phyloP scores from a whole-genome alignment of 2,329 filamentous ascomycete species.

The Fulvia fulva region DNA sequence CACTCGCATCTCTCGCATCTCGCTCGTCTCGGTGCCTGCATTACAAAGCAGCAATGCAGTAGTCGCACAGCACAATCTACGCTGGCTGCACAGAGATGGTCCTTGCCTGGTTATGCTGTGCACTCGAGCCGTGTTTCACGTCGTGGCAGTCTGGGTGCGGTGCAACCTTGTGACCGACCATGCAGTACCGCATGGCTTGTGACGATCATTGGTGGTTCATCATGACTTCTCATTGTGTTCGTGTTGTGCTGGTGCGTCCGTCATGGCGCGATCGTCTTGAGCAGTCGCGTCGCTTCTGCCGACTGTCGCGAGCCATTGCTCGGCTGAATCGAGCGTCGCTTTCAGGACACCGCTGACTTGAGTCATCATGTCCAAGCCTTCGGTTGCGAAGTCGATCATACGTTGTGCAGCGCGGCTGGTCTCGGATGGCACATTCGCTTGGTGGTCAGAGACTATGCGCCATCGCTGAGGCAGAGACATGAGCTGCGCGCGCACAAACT shows the following conservation, averaged over 20 bases:
- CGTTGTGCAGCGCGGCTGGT: conserved; percentile 62
- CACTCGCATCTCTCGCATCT: too few species aligned
- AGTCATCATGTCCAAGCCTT: conserved; percentile 89
- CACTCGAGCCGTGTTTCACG: background rate
- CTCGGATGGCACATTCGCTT: conserved; percentile 35
- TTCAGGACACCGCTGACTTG: conserved; percentile 86
- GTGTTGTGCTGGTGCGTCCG: conserved; percentile 8
- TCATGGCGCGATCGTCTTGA: conserved; percentile 8
- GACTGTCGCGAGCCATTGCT: conserved; percentile 73
- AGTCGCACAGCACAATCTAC: background rate
- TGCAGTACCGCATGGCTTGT: background rate
- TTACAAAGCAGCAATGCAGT: background rate
- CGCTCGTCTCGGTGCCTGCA: background rate
- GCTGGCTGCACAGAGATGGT: background rate
- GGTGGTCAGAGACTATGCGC: conserved; percentile 58
- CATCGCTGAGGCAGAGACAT: conserved; percentile 81
- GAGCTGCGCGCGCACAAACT: conserved; percentile 78
- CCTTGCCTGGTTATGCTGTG: background rate
- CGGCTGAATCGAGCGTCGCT: conserved; percentile 83
- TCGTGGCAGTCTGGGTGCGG: background rate
- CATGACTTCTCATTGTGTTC: conserved; percentile 16
- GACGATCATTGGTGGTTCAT: background rate
- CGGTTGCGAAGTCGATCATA: conserved; percentile 79
- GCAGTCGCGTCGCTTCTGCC: conserved; percentile 20
- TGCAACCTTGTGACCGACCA: background rate